These are phyloP conservation scores for Vigna nakashimae DNA, from an alignment of 306 rosid species.

Conservation along the genomic window DNA sequence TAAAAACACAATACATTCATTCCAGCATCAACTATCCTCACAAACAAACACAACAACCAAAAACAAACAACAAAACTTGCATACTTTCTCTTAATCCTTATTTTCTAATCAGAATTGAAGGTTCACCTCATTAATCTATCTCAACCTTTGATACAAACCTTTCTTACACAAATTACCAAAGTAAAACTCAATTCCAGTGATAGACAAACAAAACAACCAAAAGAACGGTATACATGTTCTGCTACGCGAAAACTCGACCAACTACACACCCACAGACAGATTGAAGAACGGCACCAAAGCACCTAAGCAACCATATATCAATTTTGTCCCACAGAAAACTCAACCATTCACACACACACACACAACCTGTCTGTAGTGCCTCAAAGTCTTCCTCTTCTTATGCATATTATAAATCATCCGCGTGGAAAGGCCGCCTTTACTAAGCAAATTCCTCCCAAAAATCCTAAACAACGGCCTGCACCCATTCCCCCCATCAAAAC, in stretches of 20 bases:
- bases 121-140: background rate
- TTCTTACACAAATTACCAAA: background rate
- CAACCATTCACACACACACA: constrained; percentile 1
- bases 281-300: background rate
- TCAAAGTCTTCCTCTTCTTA: constrained; percentile 76
- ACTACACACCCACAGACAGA: background rate
- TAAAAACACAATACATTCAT: constrained; percentile 36
- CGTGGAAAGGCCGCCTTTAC: constrained; percentile 88
- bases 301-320: background rate
- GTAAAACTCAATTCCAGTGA: background rate
- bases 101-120: background rate
- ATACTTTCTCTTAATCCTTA: background rate
- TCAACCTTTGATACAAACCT: background rate
- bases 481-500: constrained; percentile 83
- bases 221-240: background rate
- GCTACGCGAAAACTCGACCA: constrained; percentile 2
- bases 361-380: constrained; percentile 78
- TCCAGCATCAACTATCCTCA: constrained; percentile 39
- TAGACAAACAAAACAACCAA: background rate
- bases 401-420: constrained; percentile 90
- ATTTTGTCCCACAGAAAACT: background rate
- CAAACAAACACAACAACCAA: background rate
- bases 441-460: constrained; percentile 82
- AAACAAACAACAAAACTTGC: background rate
- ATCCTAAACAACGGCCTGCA: constrained; percentile 87